A percentile compares a stretch with the other conserved stretches of the same genome.
phyloP scores from a whole-genome alignment of 371 early-diverging fungal species.

The Rhizopus stolonifer region DNA sequence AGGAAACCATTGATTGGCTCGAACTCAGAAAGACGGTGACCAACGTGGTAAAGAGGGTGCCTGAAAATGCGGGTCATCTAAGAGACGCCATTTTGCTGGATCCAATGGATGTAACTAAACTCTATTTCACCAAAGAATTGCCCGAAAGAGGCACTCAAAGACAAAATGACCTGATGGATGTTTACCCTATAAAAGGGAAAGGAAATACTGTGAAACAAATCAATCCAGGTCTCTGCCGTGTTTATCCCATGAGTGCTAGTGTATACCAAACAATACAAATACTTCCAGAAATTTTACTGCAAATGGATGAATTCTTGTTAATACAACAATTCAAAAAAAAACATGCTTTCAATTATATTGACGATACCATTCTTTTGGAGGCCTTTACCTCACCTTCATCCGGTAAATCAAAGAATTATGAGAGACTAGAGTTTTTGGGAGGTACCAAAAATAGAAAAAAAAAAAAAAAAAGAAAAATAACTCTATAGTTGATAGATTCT shows the following conservation, averaged over 20 bases:
- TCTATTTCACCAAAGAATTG: too few species aligned
- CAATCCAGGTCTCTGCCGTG: conserved; percentile 52
- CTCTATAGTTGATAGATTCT: conserved; percentile 54
- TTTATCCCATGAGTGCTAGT: conserved; percentile 49
- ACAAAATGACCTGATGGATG: conserved; percentile 24
- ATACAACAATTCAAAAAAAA: conserved; percentile 52
- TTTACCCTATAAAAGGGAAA: conserved; percentile 27
- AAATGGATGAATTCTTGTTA: conserved; percentile 61
- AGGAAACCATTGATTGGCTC: conserved; percentile 56
- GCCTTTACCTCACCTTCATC: conserved; percentile 77
- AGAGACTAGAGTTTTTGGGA: conserved; percentile 93
- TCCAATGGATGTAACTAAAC: too few species aligned
- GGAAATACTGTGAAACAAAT: conserved; percentile 18
- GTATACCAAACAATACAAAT: conserved; percentile 51
- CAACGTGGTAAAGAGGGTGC: too few species aligned
- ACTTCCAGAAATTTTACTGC: conserved; percentile 64
- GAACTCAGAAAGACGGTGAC: conserved; percentile 30
- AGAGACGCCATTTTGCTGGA: too few species aligned
- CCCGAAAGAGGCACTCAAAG: conserved; percentile 21
- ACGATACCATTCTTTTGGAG: conserved; percentile 51
- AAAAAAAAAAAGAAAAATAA: neutral
- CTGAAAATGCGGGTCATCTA: too few species aligned
- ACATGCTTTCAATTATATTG: conserved; percentile 29
- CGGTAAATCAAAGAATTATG: conserved; percentile 71
- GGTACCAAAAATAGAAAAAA: conserved; percentile 13